phyloP scores from a whole-genome alignment of 331 rosid genomes.

The Stylosanthes scabra region DNA sequence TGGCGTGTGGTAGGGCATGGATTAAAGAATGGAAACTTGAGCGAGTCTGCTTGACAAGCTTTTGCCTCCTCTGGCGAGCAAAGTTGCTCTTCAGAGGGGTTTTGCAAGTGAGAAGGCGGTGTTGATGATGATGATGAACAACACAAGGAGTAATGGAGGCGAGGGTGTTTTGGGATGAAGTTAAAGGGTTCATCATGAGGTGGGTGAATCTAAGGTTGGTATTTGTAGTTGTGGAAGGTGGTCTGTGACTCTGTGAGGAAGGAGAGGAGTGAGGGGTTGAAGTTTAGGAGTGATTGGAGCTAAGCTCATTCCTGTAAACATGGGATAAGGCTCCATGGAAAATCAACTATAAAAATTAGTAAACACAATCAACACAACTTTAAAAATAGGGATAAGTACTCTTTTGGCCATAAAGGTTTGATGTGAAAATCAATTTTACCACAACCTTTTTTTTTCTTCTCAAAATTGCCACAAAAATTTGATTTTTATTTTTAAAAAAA shows the following conservation, averaged over 20 bases:
- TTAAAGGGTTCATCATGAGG: not conserved
- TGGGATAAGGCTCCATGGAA: conserved; percentile 38
- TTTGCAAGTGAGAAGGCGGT: not conserved
- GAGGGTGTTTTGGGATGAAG: conserved; percentile 30
- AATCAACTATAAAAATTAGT: not conserved
- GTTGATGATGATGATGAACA: not conserved
- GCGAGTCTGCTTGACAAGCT: conserved; percentile 78
- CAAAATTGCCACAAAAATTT: too few species aligned
- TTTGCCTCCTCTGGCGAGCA: conserved; percentile 73
- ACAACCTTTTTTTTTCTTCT: too few species aligned
- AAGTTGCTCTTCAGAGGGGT: conserved; percentile 49
- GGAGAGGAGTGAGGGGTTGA: conserved; percentile 30
- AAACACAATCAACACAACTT: too few species aligned
- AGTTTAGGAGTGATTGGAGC: conserved; percentile 57
- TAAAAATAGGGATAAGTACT: too few species aligned
- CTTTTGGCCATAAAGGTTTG: too few species aligned
- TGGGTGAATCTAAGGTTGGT: too few species aligned
- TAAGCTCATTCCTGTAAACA: conserved; percentile 54
- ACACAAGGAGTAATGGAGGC: not conserved
- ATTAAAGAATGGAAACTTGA: conserved; percentile 58
- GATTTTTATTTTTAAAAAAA: too few species aligned
- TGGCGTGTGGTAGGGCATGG: conserved; percentile 57
- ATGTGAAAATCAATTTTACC: too few species aligned
- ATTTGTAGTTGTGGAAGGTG: not conserved
- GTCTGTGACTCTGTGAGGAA: conserved; percentile 16